phyloP scores from a whole-genome alignment of 371 early-diverging fungal species.

The Apophysomyces elegans region DNA sequence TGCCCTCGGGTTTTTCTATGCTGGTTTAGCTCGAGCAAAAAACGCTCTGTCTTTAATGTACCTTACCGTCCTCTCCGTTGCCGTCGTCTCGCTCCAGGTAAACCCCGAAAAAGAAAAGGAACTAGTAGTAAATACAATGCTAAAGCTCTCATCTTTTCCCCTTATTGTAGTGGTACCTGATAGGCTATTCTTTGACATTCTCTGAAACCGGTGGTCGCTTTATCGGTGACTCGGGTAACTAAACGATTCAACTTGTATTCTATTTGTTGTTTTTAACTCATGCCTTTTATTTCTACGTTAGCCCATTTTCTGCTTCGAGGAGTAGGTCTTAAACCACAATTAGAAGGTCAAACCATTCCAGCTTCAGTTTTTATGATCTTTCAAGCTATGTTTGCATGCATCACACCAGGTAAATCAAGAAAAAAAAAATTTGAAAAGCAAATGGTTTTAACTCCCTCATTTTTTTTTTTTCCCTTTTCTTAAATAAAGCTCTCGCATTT shows the following conservation, averaged over 20 bases:
- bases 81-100: slow-evolving; percentile 81
- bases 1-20: slow-evolving; percentile 81
- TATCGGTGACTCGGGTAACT: slow-evolving; percentile 75
- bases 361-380: slow-evolving; percentile 65
- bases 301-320: slow-evolving; percentile 48
- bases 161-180: slow-evolving; percentile 72
- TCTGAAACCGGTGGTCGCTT: slow-evolving; percentile 70
- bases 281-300: slow-evolving; percentile 2
- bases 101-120: neutral
- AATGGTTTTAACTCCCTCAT: slow-evolving; percentile 25
- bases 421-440: neutral
- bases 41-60: slow-evolving; percentile 84
- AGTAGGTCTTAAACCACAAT: slow-evolving; percentile 46
- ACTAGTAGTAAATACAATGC: too few relatives aligned
- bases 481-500: slow-evolving; percentile 66
- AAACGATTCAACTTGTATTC: neutral
- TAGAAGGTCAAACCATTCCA: slow-evolving; percentile 60
- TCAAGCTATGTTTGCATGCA: slow-evolving; percentile 77
- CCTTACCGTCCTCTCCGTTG: slow-evolving; percentile 74
- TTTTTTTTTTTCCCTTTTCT: too few relatives aligned
- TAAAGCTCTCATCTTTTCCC: neutral
- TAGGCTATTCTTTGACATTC: slow-evolving; percentile 86
- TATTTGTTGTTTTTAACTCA: neutral
- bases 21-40: slow-evolving; percentile 82
- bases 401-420: slow-evolving; percentile 53